phyloP scores from a whole-genome alignment of 1,284 basidiomycete species.

The Ceratobasidium papillatum region DNA sequence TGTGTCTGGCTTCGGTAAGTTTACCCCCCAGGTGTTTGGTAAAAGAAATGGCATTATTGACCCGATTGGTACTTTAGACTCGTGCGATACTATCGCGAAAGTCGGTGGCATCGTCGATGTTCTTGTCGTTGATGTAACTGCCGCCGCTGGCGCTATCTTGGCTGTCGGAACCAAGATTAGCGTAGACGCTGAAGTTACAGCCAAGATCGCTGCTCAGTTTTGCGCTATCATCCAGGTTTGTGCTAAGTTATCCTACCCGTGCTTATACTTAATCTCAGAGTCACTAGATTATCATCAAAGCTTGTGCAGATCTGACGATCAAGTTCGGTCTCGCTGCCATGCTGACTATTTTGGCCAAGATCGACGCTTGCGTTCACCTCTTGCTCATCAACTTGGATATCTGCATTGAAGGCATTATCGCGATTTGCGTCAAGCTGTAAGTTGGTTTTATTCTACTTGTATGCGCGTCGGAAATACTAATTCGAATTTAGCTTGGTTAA shows the following conservation, averaged over 20 bases:
- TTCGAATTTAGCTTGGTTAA: too few relatives aligned
- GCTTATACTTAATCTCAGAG: background rate
- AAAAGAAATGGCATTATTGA: background rate
- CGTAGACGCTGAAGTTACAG: background rate
- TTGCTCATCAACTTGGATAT: constrained; percentile 4
- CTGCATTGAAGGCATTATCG: constrained; percentile 13
- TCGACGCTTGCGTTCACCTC: constrained; percentile 5
- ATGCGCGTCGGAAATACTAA: too few relatives aligned
- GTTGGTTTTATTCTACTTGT: too few relatives aligned
- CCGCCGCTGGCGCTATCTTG: background rate
- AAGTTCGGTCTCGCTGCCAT: constrained; percentile 21
- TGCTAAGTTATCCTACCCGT: background rate
- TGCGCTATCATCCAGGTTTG: background rate
- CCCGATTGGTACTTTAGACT: background rate
- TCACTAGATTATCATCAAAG: background rate
- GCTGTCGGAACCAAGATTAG: background rate
- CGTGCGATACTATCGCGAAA: background rate
- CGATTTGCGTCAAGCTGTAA: background rate
- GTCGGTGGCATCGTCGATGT: background rate
- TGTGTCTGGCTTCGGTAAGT: background rate
- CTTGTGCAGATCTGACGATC: background rate
- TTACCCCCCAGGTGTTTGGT: background rate
- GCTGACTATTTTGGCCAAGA: background rate
- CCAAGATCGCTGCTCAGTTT: background rate
- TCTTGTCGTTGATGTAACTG: background rate